Percentiles rank a stretch among this genome's conserved stretches.
Evolutionary conservation across 2,329 filamentous ascomycete genomes (phyloP).

Genomic region (Exophiala oligosperma): DNA sequence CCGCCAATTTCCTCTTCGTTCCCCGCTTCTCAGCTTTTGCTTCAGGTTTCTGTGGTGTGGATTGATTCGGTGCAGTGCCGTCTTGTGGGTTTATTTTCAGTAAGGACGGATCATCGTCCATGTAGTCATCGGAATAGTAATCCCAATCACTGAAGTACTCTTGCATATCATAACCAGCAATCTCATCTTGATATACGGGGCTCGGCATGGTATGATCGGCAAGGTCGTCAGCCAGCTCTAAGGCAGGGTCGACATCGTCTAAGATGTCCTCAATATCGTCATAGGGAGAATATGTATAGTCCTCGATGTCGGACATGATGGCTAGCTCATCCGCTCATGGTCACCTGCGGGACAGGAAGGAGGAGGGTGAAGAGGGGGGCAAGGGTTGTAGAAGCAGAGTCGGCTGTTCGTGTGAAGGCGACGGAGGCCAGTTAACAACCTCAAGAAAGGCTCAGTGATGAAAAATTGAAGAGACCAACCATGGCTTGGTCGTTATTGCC

Average conservation of each 20-base stretch:
- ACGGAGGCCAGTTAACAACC: background rate
- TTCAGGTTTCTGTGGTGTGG: conserved; percentile 14
- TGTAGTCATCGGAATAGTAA: conserved; percentile 47
- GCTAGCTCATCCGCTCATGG: background rate
- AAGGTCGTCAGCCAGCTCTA: conserved; percentile 39
- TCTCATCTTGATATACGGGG: conserved; percentile 41
- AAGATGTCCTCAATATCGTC: conserved; percentile 29
- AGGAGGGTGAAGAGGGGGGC: background rate
- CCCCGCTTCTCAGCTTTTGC: conserved; percentile 21
- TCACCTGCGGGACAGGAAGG: background rate
- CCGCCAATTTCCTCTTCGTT: conserved; percentile 29
- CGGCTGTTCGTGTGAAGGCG: background rate
- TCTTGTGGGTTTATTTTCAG: conserved; percentile 23
- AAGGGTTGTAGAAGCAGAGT: background rate
- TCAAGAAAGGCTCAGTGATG: background rate
- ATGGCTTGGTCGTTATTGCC: too few species aligned
- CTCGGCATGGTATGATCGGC: conserved; percentile 43
- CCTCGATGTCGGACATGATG: conserved; percentile 28
- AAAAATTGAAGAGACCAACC: too few species aligned
- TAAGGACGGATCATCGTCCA: conserved; percentile 44
- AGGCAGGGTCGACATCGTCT: conserved; percentile 27
- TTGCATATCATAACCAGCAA: conserved; percentile 37
- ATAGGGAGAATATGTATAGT: conserved; percentile 27
- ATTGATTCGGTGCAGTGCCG: conserved; percentile 1
- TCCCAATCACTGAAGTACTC: conserved; percentile 48